Percentiles rank a stretch among this genome's conserved stretches.
These are phyloP conservation scores for Kazachstania taianensis DNA, from an alignment of 805 yeast genomes.

Conservation along the genomic window DNA sequence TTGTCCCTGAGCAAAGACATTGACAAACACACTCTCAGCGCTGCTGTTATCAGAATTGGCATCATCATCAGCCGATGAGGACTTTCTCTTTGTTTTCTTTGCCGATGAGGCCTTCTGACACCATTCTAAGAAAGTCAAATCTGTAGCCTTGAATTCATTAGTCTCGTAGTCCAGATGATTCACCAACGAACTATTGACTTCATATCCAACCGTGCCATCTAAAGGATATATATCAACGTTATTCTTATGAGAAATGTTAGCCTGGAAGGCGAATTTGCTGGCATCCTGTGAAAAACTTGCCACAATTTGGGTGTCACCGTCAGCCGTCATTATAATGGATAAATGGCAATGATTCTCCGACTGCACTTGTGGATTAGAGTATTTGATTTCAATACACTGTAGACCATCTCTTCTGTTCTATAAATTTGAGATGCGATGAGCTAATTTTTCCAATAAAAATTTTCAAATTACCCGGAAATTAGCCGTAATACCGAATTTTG, in stretches of 20 bases:
- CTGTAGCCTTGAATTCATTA: conserved; percentile 21
- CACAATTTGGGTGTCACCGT: conserved; percentile 8
- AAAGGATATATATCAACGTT: conserved; percentile 28
- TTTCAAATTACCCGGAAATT: no score
- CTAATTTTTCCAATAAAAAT: conserved; percentile 4
- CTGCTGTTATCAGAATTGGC: neutral
- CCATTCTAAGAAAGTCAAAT: conserved; percentile 22
- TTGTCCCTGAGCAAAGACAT: conserved; percentile 23
- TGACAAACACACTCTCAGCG: conserved; percentile 22
- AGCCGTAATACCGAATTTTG: conserved; percentile 3
- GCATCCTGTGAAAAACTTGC: conserved; percentile 24
- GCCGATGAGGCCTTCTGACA: conserved; percentile 8
- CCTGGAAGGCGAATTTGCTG: conserved; percentile 27
- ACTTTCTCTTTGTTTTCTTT: conserved; percentile 17
- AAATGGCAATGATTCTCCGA: neutral
- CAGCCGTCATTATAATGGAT: neutral
- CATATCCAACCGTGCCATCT: conserved; percentile 17
- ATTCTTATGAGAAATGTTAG: conserved; percentile 26
- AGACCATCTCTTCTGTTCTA: neutral
- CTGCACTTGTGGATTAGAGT: no score
- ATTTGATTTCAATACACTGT: no score
- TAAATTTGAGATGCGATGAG: conserved; percentile 15
- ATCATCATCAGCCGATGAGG: conserved; percentile 10
- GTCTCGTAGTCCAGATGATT: conserved; percentile 25
- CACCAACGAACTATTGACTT: conserved; percentile 24